Conservation (phyloP, 371 early-diverging fungal genomes). For the Mucor lusitanicus region DNA sequence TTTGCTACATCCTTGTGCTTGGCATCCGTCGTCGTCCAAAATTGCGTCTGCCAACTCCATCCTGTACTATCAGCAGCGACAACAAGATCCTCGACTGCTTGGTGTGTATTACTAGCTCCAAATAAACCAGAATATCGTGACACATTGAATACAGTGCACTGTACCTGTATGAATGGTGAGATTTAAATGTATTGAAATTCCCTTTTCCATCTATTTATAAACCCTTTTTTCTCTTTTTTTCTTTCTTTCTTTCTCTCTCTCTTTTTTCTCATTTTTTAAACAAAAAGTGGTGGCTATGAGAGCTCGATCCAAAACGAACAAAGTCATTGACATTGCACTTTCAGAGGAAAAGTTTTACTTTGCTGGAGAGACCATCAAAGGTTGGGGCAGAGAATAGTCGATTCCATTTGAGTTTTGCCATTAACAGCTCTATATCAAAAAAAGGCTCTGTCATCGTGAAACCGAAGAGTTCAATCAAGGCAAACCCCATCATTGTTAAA, state of each 20-base stretch:
- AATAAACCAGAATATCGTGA: not conserved
- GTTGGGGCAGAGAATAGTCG: slow-evolving; percentile 7
- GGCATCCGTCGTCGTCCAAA: slow-evolving; percentile 15
- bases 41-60: not conserved
- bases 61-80: not conserved
- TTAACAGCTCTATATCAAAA: not conserved
- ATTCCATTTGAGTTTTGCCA: not conserved
- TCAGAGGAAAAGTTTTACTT: slow-evolving; percentile 55
- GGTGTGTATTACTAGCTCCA: not conserved
- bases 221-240: not conserved
- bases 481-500: slow-evolving; percentile 35
- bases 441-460: slow-evolving; percentile 41
- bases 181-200: not conserved
- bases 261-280: not conserved
- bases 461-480: slow-evolving; percentile 43
- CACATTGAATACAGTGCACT: not conserved
- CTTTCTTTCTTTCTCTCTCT: not conserved
- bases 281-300: slow-evolving; percentile 1
- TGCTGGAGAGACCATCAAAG: slow-evolving; percentile 44
- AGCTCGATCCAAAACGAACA: slow-evolving; percentile 16
- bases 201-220: not conserved
- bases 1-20: slow-evolving; percentile 15
- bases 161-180: not conserved
- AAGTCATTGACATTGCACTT: slow-evolving; percentile 35
- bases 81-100: not conserved